Conservation (phyloP, 108 stramenopile species). For the Fragilaria radians region DNA sequence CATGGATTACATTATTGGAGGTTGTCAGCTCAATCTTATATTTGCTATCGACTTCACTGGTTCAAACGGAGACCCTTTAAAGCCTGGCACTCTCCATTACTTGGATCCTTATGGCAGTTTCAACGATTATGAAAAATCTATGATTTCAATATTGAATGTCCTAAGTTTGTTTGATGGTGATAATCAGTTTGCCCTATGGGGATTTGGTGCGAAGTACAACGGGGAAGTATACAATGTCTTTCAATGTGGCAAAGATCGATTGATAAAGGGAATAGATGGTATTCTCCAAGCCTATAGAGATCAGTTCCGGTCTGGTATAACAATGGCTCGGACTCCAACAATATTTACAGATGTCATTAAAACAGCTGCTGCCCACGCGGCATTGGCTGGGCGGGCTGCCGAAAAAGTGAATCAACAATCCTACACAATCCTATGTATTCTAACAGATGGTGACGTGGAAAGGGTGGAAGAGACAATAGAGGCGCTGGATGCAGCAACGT, state of each 20-base stretch:
- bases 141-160: constrained; percentile 65
- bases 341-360: constrained; percentile 80
- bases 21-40: constrained; percentile 62
- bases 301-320: constrained; percentile 63
- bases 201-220: constrained; percentile 94
- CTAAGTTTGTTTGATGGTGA: constrained; percentile 85
- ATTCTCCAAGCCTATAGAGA: constrained; percentile 81
- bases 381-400: constrained; percentile 45
- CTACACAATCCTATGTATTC: constrained; percentile 85
- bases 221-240: constrained; percentile 79
- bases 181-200: constrained; percentile 82
- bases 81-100: constrained; percentile 72
- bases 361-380: constrained; percentile 62
- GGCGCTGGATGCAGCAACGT: constrained; percentile 48
- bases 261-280: constrained; percentile 79
- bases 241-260: constrained; percentile 57
- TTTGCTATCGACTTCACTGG: constrained; percentile 94
- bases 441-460: constrained; percentile 87
- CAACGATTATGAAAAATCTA: constrained; percentile 83
- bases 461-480: constrained; percentile 79
- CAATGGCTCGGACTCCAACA: constrained; percentile 80
- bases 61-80: constrained; percentile 65
- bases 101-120: constrained; percentile 53
- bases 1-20: constrained; percentile 68
- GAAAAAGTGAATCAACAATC: constrained; percentile 42